Base-by-base conservation (phyloP, 345 rosid species). In the Ceriops decandra region DNA sequence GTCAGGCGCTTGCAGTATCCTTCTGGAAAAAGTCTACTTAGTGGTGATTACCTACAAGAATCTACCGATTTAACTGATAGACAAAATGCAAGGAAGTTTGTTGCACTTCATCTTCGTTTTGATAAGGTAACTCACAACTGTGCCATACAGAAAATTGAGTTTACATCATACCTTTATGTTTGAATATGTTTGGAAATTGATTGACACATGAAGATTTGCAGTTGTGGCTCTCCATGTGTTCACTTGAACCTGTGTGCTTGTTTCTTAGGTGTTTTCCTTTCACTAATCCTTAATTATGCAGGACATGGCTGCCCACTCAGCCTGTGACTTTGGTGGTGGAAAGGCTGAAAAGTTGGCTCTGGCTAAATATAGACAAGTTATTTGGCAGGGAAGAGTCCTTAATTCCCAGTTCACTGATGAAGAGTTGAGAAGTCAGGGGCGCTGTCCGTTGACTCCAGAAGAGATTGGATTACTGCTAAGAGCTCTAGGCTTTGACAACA, bases 301-400 rank as follows among this genome's bases (percentile, higher is more conserved):
- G 98, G 99, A 95, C 74, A 95, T 95, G 99, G 99, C 99, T 53
- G 99, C 99, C 52, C 98, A 91, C 82, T 95, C 99, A 64, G 98
- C 95, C 52, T 95, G 99, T 51, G 93, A 95, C 75, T 95, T 95
- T 75, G 99, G 95, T 67, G 99, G 98, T 13, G 99, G 99, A 31
- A 95, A 95, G 80, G 92, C 97, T 52, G 97, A 95, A 76, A 91
- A 72, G 75, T 68, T 91, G 63, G 89, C 96, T 51, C 82, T 95
- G 47, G 95, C 97, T 5, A 91, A 90, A 68, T 90, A 95, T 76
- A 84, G 98, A 16, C 96, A 90, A 62, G 86, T 88, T 60, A 75
- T 95, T 64, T 91, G 99, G 98, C 96, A 92, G 82, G 98, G 98
- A 82, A 82, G 98, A 80, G 99, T 95, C 60, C 76, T 95, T 63